Evolutionary conservation across 306 rosid species (phyloP).

Genomic region (Mimosa bimucronata): DNA sequence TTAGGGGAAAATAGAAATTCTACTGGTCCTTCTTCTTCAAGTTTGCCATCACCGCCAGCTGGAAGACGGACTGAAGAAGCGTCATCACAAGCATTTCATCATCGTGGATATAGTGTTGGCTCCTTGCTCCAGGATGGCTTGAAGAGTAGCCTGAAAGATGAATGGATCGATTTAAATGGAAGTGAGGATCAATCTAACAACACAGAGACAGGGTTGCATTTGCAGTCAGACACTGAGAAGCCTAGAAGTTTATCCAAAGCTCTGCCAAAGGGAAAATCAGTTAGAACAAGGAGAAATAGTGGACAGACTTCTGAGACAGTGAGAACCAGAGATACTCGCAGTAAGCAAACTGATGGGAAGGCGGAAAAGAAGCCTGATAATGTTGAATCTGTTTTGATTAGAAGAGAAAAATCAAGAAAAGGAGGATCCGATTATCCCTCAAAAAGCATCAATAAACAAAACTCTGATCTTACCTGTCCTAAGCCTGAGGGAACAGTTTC

Average conservation of each 20-base stretch:
- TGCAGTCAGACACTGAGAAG: conserved; percentile 45
- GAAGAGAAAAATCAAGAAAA: conserved; percentile 51
- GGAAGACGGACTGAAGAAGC: conserved; percentile 45
- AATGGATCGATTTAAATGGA: conserved; percentile 40
- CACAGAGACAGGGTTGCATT: conserved; percentile 42
- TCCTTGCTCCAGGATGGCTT: conserved; percentile 42
- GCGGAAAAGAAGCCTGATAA: conserved; percentile 41
- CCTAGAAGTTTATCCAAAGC: conserved; percentile 46
- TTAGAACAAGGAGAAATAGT: conserved; percentile 74
- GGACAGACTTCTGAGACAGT: conserved; percentile 41
- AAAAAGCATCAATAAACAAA: conserved; percentile 38
- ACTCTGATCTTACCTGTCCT: conserved; percentile 36
- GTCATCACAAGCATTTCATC: conserved; percentile 50
- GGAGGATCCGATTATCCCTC: conserved; percentile 43
- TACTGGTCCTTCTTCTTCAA: conserved; percentile 45
- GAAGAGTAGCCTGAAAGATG: conserved; percentile 42
- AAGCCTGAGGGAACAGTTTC: conserved; percentile 43
- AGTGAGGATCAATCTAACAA: conserved; percentile 38
- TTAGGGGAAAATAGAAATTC: conserved; percentile 41
- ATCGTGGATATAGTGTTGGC: conserved; percentile 42
- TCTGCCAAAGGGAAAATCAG: conserved; percentile 72
- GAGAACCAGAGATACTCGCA: conserved; percentile 42
- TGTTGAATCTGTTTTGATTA: conserved; percentile 40
- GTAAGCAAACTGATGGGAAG: conserved; percentile 50
- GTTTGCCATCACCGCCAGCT: conserved; percentile 44